Evolutionary conservation across 352 stramenopile species (phyloP).

Genomic region (Phytophthora sp.): DNA sequence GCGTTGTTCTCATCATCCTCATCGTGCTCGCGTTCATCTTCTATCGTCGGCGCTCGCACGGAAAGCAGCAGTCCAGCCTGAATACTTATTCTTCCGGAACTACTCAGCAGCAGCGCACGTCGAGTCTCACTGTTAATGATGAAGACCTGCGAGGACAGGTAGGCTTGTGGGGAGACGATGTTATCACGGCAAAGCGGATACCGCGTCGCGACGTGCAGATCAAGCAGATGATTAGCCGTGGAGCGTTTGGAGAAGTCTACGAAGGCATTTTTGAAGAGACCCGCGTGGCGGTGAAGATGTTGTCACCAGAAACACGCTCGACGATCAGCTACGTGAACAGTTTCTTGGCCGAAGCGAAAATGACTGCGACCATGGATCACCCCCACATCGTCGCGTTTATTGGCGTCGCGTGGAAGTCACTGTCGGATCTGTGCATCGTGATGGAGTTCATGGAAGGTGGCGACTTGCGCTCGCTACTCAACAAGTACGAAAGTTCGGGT

Average conservation of each 20-base stretch:
- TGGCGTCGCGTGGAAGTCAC: constrained; percentile 47
- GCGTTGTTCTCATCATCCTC: background rate
- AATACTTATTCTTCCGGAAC: no score
- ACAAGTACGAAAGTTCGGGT: background rate
- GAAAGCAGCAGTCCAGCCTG: background rate
- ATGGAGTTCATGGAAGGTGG: constrained; percentile 45
- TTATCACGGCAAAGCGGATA: constrained; percentile 26
- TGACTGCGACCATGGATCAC: constrained; percentile 47
- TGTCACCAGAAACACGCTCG: constrained; percentile 22
- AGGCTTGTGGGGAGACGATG: constrained; percentile 22
- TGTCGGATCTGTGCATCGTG: constrained; percentile 46
- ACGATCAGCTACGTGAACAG: constrained; percentile 30
- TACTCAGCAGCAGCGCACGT: background rate
- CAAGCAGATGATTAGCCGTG: constrained; percentile 21
- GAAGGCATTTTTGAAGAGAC: constrained; percentile 28
- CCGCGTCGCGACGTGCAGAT: constrained; percentile 20
- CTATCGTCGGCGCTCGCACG: background rate
- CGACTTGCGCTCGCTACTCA: constrained; percentile 40
- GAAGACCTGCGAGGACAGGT: background rate
- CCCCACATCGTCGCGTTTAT: constrained; percentile 47
- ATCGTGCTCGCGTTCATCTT: background rate
- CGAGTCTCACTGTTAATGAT: background rate
- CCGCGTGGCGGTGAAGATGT: constrained; percentile 45
- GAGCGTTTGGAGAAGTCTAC: constrained; percentile 52
- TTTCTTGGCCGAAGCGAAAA: constrained; percentile 61